Conservation (phyloP, 2,329 filamentous ascomycete species). For the Cercospora sojina region DNA sequence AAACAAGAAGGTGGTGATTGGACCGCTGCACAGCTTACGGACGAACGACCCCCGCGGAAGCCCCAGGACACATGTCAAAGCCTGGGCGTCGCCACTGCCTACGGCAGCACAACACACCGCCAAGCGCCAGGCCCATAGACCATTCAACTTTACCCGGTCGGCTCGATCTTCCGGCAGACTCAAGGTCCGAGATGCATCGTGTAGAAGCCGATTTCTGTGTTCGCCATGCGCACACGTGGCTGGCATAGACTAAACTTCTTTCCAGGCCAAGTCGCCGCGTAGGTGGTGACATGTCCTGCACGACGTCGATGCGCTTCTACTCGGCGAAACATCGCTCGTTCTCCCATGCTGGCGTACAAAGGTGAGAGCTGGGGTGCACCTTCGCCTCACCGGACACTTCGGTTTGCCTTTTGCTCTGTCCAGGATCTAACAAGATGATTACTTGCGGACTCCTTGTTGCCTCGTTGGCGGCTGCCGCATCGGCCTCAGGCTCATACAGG, state of each 20-base stretch:
- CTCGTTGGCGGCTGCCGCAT: slow-evolving; percentile 1
- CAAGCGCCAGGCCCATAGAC: not conserved
- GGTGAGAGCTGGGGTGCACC: not conserved
- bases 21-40: not conserved
- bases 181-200: not conserved
- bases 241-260: not conserved
- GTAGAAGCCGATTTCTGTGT: not conserved
- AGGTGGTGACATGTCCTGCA: not conserved
- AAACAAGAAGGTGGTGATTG: not conserved
- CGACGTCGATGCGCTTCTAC: not conserved
- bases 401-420: not conserved
- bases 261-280: not conserved
- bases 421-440: not conserved
- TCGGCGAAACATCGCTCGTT: slow-evolving; percentile 1
- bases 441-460: not conserved
- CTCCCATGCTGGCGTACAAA: not conserved
- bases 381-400: not conserved
- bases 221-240: not conserved
- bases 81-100: not conserved
- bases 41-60: not conserved
- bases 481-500: slow-evolving; percentile 1
- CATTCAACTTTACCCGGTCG: not conserved
- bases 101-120: not conserved
- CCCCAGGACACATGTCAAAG: not conserved
- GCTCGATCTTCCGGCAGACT: slow-evolving; percentile 1